phyloP scores from a whole-genome alignment of 805 yeast genomes.

The Spathaspora passalidarum region DNA sequence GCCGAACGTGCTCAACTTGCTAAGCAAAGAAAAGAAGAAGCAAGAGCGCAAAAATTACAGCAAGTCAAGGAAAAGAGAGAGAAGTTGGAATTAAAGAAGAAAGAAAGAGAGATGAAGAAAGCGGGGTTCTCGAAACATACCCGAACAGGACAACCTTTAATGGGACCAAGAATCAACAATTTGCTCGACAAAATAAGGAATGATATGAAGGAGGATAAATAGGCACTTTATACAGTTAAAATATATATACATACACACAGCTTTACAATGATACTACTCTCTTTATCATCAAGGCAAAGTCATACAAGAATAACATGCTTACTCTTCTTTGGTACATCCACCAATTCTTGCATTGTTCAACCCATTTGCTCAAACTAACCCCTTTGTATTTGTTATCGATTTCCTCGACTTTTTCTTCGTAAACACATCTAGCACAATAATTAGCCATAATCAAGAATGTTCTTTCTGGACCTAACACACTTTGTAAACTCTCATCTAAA shows the following conservation, averaged over 20 bases:
- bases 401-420: conserved; percentile 56
- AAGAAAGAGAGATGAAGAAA: conserved; percentile 44
- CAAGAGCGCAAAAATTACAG: conserved; percentile 37
- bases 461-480: conserved; percentile 83
- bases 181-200: conserved; percentile 72
- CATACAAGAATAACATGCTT: conserved; percentile 32
- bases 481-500: conserved; percentile 77
- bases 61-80: conserved; percentile 36
- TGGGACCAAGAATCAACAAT: conserved; percentile 84
- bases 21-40: conserved; percentile 45
- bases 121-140: conserved; percentile 49
- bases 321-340: conserved; percentile 28
- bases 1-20: conserved; percentile 45
- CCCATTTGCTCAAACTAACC: conserved; percentile 12
- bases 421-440: conserved; percentile 82
- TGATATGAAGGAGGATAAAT: conserved; percentile 24
- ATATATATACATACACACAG: conserved; percentile 1
- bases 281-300: conserved; percentile 24
- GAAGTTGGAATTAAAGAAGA: conserved; percentile 32
- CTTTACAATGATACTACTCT: conserved; percentile 1
- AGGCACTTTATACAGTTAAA: not conserved
- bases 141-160: conserved; percentile 74
- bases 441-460: conserved; percentile 86
- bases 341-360: conserved; percentile 25
- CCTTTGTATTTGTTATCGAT: conserved; percentile 14